Evolutionary conservation across 2,329 filamentous ascomycete genomes (phyloP), one percentile per base, ranked within the genome.

Genomic region (Tympanopsis confertula): DNA sequence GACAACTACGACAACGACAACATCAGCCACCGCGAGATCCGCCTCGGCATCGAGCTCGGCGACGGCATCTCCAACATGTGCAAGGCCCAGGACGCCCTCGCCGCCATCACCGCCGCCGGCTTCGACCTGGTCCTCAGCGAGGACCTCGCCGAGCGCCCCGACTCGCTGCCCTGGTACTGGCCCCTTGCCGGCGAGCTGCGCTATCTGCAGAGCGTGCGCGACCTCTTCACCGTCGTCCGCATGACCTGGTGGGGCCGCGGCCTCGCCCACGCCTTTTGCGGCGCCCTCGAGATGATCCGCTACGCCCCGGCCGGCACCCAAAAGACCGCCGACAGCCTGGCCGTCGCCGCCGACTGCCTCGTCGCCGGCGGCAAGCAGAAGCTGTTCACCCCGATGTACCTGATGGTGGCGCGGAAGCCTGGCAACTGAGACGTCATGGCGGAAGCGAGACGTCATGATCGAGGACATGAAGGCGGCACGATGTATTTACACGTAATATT

Each of bases 11-110:
- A 96, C 65, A 89, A 94, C 57, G 70, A 82, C 42, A 87, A 95
- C 69, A 61, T 85, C 1, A 70, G 78, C 52, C 91, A 96, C 67
- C 83, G 87, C 47, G 77, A 85, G 57, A 91, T 96, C 54, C 85
- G 91, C 45, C 78, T 95, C 14, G 88, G 83, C 45, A 98, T 98
- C 47, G 91, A 98, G 69, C 80, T 86, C 56, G 91, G 91, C 52
- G 82, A 96, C 54, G 91, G 91, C 49, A 96, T 98, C 58, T 87
- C 86, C 52, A 95, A 95, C 68, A 95, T 98, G 88, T 86, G 91
- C 61, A 84, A 76, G 58, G 72, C 93, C 40, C 76, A 78, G 0
- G 88, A 94, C 47, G 89, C 78, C 24, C 56, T 94, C 13, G 68
- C 71, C 36, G 89, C 91, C 41, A 87, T 98, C 63, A 78, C 88